Evolutionary conservation across 2,329 filamentous ascomycete species (phyloP).

Genomic region (Xylariaceae sp.): DNA sequence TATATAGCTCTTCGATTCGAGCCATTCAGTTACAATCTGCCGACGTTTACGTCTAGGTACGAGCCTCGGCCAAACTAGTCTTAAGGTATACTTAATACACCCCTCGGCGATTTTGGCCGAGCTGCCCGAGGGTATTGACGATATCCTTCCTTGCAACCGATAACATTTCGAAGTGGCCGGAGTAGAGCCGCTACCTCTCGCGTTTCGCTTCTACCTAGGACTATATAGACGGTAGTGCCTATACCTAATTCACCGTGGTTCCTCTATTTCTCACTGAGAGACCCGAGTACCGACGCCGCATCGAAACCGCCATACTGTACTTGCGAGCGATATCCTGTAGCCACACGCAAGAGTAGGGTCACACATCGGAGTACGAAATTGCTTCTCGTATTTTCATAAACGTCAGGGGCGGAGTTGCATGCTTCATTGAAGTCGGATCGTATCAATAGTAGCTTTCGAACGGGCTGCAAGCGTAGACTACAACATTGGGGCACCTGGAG

Average conservation of each 20-base stretch:
- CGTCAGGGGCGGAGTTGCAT: neutral
- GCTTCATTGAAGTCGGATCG: slow-evolving; percentile 3
- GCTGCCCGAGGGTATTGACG: slow-evolving; percentile 2
- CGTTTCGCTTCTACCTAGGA: too few relatives aligned
- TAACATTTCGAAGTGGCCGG: neutral
- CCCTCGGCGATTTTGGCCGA: slow-evolving; percentile 13
- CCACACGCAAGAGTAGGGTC: slow-evolving; percentile 13
- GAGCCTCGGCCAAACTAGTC: too few relatives aligned
- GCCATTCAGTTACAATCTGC: too few relatives aligned
- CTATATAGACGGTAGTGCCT: neutral
- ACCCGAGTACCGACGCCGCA: slow-evolving; percentile 1
- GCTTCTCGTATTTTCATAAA: slow-evolving; percentile 9
- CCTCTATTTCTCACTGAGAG: neutral
- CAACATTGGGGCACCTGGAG: too few relatives aligned
- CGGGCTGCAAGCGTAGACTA: too few relatives aligned
- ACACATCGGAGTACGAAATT: slow-evolving; percentile 4
- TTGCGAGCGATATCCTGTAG: slow-evolving; percentile 20
- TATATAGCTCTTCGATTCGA: too few relatives aligned
- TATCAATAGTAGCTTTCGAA: too few relatives aligned
- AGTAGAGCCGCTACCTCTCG: neutral
- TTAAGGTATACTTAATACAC: too few relatives aligned
- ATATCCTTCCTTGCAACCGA: slow-evolving; percentile 6
- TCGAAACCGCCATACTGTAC: neutral
- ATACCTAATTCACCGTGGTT: neutral
- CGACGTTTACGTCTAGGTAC: too few relatives aligned